phyloP scores from a whole-genome alignment of 2,329 filamentous ascomycete species.

The Ophiostoma sp. region DNA sequence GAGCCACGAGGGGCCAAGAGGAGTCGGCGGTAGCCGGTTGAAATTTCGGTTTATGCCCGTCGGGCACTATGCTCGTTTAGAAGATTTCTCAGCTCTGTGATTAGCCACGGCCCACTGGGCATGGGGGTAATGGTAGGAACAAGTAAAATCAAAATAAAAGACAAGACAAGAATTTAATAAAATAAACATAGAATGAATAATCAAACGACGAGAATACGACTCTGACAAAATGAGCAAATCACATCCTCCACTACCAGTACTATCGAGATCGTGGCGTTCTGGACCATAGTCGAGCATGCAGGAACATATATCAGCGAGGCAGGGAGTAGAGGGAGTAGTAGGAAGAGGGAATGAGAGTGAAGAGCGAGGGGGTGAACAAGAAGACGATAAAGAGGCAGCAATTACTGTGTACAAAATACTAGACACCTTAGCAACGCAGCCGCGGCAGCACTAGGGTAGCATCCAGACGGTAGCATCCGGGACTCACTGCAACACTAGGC shows the following conservation, averaged over 20 bases:
- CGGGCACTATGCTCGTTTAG: not conserved
- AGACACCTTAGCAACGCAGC: not conserved
- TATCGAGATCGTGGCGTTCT: slow-evolving; percentile 8
- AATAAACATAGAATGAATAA: not conserved
- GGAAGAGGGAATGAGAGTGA: too few relatives aligned
- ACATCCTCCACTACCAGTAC: not conserved
- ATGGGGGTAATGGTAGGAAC: not conserved
- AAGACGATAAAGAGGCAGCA: not conserved
- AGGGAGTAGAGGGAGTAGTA: not conserved
- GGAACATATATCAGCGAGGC: not conserved
- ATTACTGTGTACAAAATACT: not conserved
- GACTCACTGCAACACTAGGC: not conserved
- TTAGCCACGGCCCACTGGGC: not conserved
- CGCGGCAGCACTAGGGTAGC: not conserved
- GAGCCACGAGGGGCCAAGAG: not conserved
- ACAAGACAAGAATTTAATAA: not conserved
- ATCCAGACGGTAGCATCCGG: not conserved
- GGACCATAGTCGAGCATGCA: not conserved
- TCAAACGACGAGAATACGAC: not conserved
- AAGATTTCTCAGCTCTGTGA: not conserved
- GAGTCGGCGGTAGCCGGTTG: not conserved
- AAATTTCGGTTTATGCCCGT: not conserved
- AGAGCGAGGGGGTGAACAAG: not conserved
- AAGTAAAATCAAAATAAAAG: not conserved
- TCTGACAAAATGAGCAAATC: not conserved